phyloP scores from a whole-genome alignment of 192 early-diverging fungal species.

The Phycomyces blakesleeanus region DNA sequence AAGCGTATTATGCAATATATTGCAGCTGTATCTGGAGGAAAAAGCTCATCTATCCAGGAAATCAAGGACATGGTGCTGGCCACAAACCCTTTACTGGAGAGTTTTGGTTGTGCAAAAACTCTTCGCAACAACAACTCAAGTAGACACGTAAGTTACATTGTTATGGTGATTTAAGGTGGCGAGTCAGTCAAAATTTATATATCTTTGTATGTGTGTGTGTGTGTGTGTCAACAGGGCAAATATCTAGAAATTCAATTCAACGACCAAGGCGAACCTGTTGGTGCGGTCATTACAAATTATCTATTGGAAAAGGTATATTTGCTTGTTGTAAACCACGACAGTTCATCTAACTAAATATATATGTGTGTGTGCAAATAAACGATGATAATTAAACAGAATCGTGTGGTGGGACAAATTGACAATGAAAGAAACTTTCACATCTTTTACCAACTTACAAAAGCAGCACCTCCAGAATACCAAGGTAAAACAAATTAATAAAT shows the following conservation, averaged over 20 bases:
- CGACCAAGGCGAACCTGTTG: slow-evolving; percentile 85
- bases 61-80: slow-evolving; percentile 98
- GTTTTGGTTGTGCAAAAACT: slow-evolving; percentile 99
- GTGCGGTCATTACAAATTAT: slow-evolving; percentile 97
- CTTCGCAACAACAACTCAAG: slow-evolving; percentile 97
- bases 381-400: slow-evolving; percentile 54
- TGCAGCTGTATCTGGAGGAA: slow-evolving; percentile 86
- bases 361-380: no score
- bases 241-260: slow-evolving; percentile 99
- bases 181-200: not conserved
- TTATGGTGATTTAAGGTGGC: not conserved
- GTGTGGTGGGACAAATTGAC: slow-evolving; percentile 89
- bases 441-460: slow-evolving; percentile 88
- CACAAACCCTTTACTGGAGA: slow-evolving; percentile 97
- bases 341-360: slow-evolving; percentile 1
- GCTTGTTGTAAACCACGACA: not conserved
- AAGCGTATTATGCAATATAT: slow-evolving; percentile 98
- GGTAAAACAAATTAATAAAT: slow-evolving; percentile 44
- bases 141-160: slow-evolving; percentile 72
- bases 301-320: slow-evolving; percentile 89
- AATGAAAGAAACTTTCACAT: slow-evolving; percentile 99
- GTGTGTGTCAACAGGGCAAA: slow-evolving; percentile 71
- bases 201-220: not conserved
- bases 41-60: slow-evolving; percentile 75
- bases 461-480: slow-evolving; percentile 68